phyloP scores from a whole-genome alignment of 2,329 filamentous ascomycete species.

The Colletotrichum costaricense region DNA sequence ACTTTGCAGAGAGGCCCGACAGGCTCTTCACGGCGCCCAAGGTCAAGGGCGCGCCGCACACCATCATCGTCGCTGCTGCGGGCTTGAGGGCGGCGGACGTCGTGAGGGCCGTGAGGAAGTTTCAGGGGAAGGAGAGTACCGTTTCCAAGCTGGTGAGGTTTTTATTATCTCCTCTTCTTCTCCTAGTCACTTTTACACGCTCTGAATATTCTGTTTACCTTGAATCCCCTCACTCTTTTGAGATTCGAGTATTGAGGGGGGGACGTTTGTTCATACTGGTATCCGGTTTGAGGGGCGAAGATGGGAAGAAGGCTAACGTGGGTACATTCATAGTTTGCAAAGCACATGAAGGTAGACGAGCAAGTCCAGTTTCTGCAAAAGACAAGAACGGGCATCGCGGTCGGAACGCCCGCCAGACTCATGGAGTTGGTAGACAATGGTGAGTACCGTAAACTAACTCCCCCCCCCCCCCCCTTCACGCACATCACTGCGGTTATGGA shows the following conservation, averaged over 20 bases:
- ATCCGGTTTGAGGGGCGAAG: neutral
- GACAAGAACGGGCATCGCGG: slow-evolving; percentile 82
- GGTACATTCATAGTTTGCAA: slow-evolving; percentile 74
- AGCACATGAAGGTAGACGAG: slow-evolving; percentile 96
- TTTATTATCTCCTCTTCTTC: neutral
- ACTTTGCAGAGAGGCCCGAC: slow-evolving; percentile 67
- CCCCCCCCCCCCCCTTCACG: too few relatives aligned
- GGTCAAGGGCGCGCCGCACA: slow-evolving; percentile 82
- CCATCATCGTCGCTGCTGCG: slow-evolving; percentile 86
- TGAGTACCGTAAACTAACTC: slow-evolving; percentile 47
- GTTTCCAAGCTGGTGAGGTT: slow-evolving; percentile 80
- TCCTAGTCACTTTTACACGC: neutral
- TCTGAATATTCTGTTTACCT: too few relatives aligned
- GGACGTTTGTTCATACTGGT: too few relatives aligned
- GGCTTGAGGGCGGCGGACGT: slow-evolving; percentile 89
- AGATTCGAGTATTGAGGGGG: neutral
- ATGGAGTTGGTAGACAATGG: slow-evolving; percentile 86
- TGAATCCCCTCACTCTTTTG: neutral
- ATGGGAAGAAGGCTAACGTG: slow-evolving; percentile 20
- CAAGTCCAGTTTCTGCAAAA: slow-evolving; percentile 80
- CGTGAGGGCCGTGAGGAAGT: slow-evolving; percentile 78
- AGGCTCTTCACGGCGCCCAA: slow-evolving; percentile 74
- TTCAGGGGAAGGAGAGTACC: slow-evolving; percentile 80
- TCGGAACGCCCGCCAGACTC: slow-evolving; percentile 88
- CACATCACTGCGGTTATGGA: neutral